Base-by-base conservation (phyloP, 1,284 basidiomycete species). In the Fistulinella cinereoalba region DNA sequence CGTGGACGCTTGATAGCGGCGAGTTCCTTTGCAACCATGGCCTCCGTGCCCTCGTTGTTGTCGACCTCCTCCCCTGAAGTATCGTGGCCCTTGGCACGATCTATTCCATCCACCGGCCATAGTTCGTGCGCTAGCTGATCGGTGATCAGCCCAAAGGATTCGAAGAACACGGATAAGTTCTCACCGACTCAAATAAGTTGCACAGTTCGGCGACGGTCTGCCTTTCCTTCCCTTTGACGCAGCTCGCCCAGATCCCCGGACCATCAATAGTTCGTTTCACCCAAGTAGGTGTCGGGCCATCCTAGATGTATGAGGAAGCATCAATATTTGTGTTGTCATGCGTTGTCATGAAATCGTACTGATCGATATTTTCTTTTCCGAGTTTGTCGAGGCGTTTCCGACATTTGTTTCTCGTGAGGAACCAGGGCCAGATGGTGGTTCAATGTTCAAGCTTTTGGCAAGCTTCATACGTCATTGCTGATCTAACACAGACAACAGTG, bases 181-280 rank as follows among this genome's bases (percentile, higher is more conserved):
- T 58, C 54, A 89, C 88, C 44, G 76, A 77, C 52, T 88, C 85
- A 49, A 92, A 87, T 11, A 92, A 60, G 60, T 88, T 85, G 53
- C 83, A 86, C 32, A 88, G 65, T 60, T 92, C 89, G 27, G 81
- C 79, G 5, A 88, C 76, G 0, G 85, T 77, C 57, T 83, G 83
- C 51, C 76, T 85, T 63, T 92, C 88, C 57, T 85, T 91, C 18
- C 88, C 88, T 63, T 85, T 86, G 23, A 88, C 76, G 53, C 87
- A 90, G 55, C 82, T 88, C 6, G 81, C 82, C 88, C 88, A 91
- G 15, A 91, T 70, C 19, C 88, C 88, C 31, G 88, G 88, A 6
- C 88, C 87, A 49, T 86, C 82, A 45, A 91, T 77, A 16, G 70
- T 66, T 43, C 75, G 68, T 58, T 80, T 85, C 21, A 66, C 73